Evolutionary conservation across 768 basidiomycete species (phyloP).

Genomic region (Kwoniella shandongensis): DNA sequence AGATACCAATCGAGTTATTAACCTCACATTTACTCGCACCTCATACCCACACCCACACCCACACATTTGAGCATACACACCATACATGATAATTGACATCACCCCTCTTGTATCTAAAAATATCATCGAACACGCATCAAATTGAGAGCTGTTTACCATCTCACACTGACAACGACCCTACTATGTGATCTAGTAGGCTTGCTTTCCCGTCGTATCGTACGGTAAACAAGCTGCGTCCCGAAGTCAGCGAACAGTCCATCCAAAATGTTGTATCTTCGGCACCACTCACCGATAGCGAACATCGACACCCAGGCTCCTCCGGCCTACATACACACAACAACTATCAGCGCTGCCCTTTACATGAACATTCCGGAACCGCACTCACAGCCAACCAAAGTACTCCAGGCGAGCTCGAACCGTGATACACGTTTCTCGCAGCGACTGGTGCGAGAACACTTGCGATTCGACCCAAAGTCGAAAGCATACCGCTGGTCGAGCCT

Average conservation of each 20-base stretch:
- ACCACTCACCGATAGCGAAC: constrained; percentile 35
- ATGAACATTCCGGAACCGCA: background rate
- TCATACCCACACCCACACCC: no score
- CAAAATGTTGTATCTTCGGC: background rate
- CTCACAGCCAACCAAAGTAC: constrained; percentile 34
- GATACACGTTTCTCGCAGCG: constrained; percentile 26
- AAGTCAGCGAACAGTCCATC: background rate
- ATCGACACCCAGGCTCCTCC: constrained; percentile 41
- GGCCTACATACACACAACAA: constrained; percentile 11
- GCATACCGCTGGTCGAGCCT: constrained; percentile 62
- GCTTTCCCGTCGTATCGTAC: constrained; percentile 29
- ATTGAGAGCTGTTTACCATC: background rate
- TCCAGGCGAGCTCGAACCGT: constrained; percentile 29
- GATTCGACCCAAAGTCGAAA: constrained; percentile 51
- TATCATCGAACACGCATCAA: no score
- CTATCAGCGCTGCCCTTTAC: background rate
- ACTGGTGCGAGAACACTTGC: constrained; percentile 37
- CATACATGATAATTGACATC: no score
- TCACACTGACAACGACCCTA: background rate
- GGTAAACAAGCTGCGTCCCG: constrained; percentile 20
- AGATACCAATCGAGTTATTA: no score
- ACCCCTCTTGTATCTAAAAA: no score
- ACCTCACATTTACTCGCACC: no score
- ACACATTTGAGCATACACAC: no score
- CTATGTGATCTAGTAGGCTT: constrained; percentile 10